phyloP scores from a whole-genome alignment of 129 eudicot genomes.

The sunflower (Helianthus annuus) region DNA sequence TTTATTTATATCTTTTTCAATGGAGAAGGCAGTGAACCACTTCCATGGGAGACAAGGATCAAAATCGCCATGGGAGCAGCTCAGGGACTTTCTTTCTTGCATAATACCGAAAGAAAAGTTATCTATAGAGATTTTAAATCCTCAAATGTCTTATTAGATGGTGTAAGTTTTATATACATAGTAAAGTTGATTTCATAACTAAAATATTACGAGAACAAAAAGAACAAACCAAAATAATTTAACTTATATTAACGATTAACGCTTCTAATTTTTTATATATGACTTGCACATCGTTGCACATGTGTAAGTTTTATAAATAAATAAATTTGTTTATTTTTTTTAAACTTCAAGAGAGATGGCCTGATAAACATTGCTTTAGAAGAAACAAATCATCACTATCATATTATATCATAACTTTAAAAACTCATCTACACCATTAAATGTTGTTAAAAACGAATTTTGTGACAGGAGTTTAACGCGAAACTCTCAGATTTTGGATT shows the following conservation, averaged over 20 bases:
- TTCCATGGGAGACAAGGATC: constrained; percentile 32
- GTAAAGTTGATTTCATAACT: no score
- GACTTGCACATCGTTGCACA: no score
- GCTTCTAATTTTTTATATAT: no score
- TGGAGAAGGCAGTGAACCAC: constrained; percentile 20
- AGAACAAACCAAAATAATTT: not conserved
- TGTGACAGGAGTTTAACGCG: constrained; percentile 49
- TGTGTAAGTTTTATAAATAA: no score
- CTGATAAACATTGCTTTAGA: no score
- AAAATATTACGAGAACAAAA: no score
- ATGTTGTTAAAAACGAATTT: no score
- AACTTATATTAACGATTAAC: not conserved
- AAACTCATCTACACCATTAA: no score
- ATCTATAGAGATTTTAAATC: constrained; percentile 67
- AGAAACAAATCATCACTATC: not conserved
- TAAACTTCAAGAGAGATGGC: no score
- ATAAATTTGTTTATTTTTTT: no score
- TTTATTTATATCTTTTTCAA: not conserved
- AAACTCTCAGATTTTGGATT: constrained; percentile 78
- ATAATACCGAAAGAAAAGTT: constrained; percentile 39
- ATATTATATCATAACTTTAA: not conserved
- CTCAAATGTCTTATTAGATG: constrained; percentile 61
- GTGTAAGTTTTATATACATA: constrained; percentile 22
- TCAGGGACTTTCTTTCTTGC: constrained; percentile 40
- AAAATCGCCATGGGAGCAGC: constrained; percentile 37